Percentiles rank a stretch among this genome's conserved stretches.
phyloP scores from a whole-genome alignment of 2,329 filamentous ascomycete species.

The Cercospora brassicicola region DNA sequence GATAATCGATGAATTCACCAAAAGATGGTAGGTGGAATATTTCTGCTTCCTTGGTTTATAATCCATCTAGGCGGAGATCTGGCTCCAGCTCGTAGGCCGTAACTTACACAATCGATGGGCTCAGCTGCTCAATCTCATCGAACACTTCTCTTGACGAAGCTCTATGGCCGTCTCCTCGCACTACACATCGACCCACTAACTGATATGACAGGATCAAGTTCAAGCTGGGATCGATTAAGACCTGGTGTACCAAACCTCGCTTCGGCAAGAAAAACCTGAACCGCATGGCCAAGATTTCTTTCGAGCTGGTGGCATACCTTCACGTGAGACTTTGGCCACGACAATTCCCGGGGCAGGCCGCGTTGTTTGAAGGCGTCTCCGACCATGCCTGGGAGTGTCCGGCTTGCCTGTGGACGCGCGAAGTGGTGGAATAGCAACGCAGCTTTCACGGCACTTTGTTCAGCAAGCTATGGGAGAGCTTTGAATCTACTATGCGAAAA shows the following conservation, averaged over 20 bases:
- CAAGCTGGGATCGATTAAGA: not conserved
- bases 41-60: not conserved
- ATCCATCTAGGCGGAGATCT: not conserved
- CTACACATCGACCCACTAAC: not conserved
- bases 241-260: not conserved
- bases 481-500: not conserved
- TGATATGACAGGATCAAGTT: not conserved
- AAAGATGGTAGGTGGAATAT: not conserved
- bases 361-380: not conserved
- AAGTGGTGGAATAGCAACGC: not conserved
- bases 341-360: not conserved
- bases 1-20: not conserved
- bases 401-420: not conserved
- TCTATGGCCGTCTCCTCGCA: not conserved
- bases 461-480: not conserved
- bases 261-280: slow-evolving; percentile 1
- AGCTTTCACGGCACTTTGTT: not conserved
- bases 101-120: not conserved
- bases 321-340: not conserved
- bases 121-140: not conserved
- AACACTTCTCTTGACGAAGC: not conserved
- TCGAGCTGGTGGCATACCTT: slow-evolving; percentile 2
- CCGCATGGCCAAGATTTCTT: slow-evolving; percentile 8
- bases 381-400: slow-evolving; percentile 5
- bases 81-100: not conserved